A percentile compares a stretch with the other conserved stretches of the same genome.
Evolutionary conservation across 768 basidiomycete genomes (phyloP).

Genomic region (Suillus paluster): DNA sequence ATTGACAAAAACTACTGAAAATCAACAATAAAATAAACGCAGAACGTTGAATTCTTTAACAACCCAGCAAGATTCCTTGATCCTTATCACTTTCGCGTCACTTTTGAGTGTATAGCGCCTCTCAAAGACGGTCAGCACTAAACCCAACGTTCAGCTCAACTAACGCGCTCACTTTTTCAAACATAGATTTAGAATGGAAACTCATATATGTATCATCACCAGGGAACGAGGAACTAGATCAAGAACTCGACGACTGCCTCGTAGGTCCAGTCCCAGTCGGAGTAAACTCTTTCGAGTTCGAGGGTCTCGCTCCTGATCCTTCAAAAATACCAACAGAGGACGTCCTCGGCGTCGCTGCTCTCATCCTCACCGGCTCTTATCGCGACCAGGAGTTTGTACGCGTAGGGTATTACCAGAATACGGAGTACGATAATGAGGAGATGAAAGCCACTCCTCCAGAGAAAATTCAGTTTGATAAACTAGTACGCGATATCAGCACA

Average conservation of each 20-base stretch:
- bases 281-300: slow-evolving; percentile 97
- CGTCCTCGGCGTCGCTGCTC: slow-evolving; percentile 93
- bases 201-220: slow-evolving; percentile 97
- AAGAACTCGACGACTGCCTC: slow-evolving; percentile 96
- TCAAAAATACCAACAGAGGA: slow-evolving; percentile 86
- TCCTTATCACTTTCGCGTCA: slow-evolving; percentile 90
- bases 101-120: slow-evolving; percentile 94
- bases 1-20: neutral
- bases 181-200: slow-evolving; percentile 95
- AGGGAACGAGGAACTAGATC: slow-evolving; percentile 88
- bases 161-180: neutral
- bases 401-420: slow-evolving; percentile 99
- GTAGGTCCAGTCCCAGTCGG: slow-evolving; percentile 98
- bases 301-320: slow-evolving; percentile 83
- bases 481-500: slow-evolving; percentile 86
- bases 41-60: slow-evolving; percentile 91
- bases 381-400: slow-evolving; percentile 98
- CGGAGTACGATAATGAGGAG: slow-evolving; percentile 96
- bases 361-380: slow-evolving; percentile 96
- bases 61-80: slow-evolving; percentile 93
- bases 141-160: neutral
- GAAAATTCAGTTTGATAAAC: slow-evolving; percentile 70
- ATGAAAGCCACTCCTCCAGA: slow-evolving; percentile 78
- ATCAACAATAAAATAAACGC: neutral
- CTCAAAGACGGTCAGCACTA: slow-evolving; percentile 71